Evolutionary conservation across 768 basidiomycete genomes (phyloP).

Genomic region (Gelatoporia subvermispora): DNA sequence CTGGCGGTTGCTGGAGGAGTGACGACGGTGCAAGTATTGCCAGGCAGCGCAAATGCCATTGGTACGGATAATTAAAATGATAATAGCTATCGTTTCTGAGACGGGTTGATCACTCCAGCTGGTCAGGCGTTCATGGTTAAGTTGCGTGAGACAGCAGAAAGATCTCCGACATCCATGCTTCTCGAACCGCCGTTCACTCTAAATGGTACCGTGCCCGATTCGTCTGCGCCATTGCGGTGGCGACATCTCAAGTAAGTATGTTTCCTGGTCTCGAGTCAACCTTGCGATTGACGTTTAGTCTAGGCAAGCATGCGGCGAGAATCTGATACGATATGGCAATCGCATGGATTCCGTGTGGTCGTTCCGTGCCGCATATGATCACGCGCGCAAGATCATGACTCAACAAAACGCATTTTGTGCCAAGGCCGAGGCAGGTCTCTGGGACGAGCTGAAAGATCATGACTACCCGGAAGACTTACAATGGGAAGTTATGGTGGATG

Average conservation of each 20-base stretch:
- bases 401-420: slow-evolving; percentile 71
- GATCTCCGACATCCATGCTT: slow-evolving; percentile 75
- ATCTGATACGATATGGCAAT: slow-evolving; percentile 23
- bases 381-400: slow-evolving; percentile 63
- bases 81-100: too few species aligned
- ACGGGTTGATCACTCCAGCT: slow-evolving; percentile 35
- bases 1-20: slow-evolving; percentile 84
- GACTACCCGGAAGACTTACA: slow-evolving; percentile 65
- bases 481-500: slow-evolving; percentile 78
- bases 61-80: slow-evolving; percentile 37
- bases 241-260: slow-evolving; percentile 68
- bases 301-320: slow-evolving; percentile 42
- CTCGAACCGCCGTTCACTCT: slow-evolving; percentile 76
- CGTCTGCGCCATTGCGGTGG: slow-evolving; percentile 52
- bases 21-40: slow-evolving; percentile 77
- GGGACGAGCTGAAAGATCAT: slow-evolving; percentile 30
- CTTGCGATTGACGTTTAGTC: neutral
- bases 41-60: slow-evolving; percentile 72
- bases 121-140: slow-evolving; percentile 90
- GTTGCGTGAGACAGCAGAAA: slow-evolving; percentile 69
- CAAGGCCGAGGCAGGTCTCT: slow-evolving; percentile 44
- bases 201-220: slow-evolving; percentile 37
- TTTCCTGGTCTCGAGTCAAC: neutral
- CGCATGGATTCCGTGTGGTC: slow-evolving; percentile 81
- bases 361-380: slow-evolving; percentile 73